Conservation (phyloP, 2,329 filamentous ascomycete genomes). For the Ciborinia camelliae region DNA sequence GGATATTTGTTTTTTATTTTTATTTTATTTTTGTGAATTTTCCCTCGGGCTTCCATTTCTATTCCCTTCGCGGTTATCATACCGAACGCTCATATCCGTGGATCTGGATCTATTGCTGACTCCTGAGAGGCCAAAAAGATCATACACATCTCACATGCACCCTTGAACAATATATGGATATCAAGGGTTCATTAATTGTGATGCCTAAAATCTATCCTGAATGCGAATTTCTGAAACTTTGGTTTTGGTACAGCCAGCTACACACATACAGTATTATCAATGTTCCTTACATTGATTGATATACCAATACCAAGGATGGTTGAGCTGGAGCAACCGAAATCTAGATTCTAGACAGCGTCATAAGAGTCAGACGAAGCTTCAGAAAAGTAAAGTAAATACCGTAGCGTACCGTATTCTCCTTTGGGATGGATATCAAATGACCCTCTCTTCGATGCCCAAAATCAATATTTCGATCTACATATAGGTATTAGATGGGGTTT, state of each 20-base stretch:
- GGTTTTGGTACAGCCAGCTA: background rate
- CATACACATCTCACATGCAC: background rate
- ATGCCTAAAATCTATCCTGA: slow-evolving; percentile 10
- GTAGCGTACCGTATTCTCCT: too few species aligned
- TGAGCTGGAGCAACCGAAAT: background rate
- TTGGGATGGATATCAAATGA: background rate
- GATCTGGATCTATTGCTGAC: slow-evolving; percentile 3
- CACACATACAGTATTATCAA: too few species aligned
- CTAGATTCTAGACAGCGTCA: background rate
- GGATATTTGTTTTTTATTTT: slow-evolving; percentile 11
- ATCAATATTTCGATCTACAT: background rate
- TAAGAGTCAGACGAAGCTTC: background rate
- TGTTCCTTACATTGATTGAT: slow-evolving; percentile 7
- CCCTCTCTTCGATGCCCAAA: background rate
- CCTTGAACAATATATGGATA: slow-evolving; percentile 10
- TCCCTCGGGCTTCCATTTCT: background rate
- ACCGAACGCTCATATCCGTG: slow-evolving; percentile 13
- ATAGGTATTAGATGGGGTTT: too few species aligned
- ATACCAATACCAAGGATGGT: background rate
- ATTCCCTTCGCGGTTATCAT: background rate
- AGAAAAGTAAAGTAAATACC: background rate
- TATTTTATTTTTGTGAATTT: too few species aligned
- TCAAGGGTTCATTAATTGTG: slow-evolving; percentile 15
- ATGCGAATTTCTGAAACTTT: slow-evolving; percentile 10
- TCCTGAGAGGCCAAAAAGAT: slow-evolving; percentile 6